phyloP scores from a whole-genome alignment of 306 rosid genomes.

The Gillenia trifoliata region DNA sequence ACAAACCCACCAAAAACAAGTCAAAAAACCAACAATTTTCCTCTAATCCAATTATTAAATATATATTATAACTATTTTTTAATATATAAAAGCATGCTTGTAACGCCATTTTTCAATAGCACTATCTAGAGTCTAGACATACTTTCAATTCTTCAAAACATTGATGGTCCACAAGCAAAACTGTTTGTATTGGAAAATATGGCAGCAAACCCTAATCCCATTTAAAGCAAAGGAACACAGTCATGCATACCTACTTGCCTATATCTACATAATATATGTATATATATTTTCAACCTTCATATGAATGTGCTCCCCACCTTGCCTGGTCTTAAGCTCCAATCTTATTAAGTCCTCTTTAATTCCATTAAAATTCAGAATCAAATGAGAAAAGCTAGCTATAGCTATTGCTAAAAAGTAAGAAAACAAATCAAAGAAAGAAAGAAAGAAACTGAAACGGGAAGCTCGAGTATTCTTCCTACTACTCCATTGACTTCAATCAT shows the following conservation, averaged over 20 bases:
- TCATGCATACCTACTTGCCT: slow-evolving; percentile 47
- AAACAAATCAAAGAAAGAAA: slow-evolving; percentile 6
- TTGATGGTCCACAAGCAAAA: slow-evolving; percentile 55
- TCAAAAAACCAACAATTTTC: slow-evolving; percentile 18
- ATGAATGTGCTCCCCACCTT: slow-evolving; percentile 99
- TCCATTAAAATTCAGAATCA: slow-evolving; percentile 17
- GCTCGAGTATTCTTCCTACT: slow-evolving; percentile 26
- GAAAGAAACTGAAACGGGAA: slow-evolving; percentile 35
- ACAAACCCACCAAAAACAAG: slow-evolving; percentile 11
- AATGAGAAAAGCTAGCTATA: slow-evolving; percentile 14
- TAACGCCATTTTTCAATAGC: slow-evolving; percentile 31
- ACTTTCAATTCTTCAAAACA: slow-evolving; percentile 34
- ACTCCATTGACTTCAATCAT: slow-evolving; percentile 67
- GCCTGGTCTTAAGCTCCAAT: slow-evolving; percentile 49
- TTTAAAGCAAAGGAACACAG: slow-evolving; percentile 47
- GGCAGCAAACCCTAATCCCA: slow-evolving; percentile 28
- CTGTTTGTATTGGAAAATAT: slow-evolving; percentile 50
- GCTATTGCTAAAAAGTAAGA: not conserved
- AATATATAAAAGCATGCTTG: slow-evolving; percentile 8
- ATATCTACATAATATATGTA: not conserved
- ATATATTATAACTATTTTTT: not conserved
- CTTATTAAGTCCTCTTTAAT: slow-evolving; percentile 24
- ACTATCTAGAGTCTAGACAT: slow-evolving; percentile 64
- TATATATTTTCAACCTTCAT: slow-evolving; percentile 48
- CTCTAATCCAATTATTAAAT: slow-evolving; percentile 9